Evolutionary conservation across 2,329 filamentous ascomycete genomes (phyloP).

Genomic region (Cladophialophora yegresii): DNA sequence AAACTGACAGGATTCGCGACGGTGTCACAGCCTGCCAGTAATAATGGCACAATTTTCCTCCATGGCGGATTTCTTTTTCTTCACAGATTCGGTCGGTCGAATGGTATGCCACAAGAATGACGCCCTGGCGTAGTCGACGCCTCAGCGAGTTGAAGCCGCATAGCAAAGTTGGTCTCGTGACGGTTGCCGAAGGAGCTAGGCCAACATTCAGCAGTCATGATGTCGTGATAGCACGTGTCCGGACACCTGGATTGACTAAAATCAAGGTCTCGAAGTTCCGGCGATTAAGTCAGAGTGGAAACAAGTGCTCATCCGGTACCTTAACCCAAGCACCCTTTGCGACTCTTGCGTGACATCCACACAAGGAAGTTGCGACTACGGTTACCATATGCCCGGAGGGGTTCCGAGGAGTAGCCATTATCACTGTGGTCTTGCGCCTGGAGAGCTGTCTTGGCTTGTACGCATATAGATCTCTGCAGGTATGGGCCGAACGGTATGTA

Average conservation of each 20-base stretch:
- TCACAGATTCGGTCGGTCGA: neutral
- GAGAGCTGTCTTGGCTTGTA: neutral
- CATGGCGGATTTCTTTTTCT: slow-evolving; percentile 1
- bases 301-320: neutral
- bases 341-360: neutral
- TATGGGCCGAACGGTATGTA: neutral
- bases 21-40: neutral
- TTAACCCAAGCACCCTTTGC: neutral
- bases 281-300: neutral
- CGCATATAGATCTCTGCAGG: neutral
- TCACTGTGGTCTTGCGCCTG: too few species aligned
- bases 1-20: slow-evolving; percentile 1
- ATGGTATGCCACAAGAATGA: neutral
- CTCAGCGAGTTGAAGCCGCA: slow-evolving; percentile 4
- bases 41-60: neutral
- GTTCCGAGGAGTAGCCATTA: neutral
- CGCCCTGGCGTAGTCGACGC: neutral
- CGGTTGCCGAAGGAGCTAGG: neutral
- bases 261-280: neutral
- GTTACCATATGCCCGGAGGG: neutral
- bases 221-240: slow-evolving; percentile 1
- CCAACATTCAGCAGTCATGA: slow-evolving; percentile 2
- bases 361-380: neutral
- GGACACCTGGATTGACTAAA: neutral
- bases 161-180: slow-evolving; percentile 12